A percentile compares a stretch with the other conserved stretches of the same genome.
phyloP scores from a whole-genome alignment of 2,329 filamentous ascomycete genomes.

The Westerdykella sp. region DNA sequence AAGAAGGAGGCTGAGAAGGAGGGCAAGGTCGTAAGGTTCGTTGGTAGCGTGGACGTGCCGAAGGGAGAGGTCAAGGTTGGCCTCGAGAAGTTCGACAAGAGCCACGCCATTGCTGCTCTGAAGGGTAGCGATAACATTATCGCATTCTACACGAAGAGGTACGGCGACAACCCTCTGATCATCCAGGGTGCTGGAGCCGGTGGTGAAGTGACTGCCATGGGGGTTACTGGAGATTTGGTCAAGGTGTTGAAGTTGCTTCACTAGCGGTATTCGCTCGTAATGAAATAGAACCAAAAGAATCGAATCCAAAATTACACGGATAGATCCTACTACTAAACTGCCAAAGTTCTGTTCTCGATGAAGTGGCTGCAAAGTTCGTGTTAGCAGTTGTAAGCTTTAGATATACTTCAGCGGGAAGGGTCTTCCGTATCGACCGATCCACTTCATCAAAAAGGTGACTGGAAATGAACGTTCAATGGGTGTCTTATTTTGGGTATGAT shows the following conservation, averaged over 20 bases:
- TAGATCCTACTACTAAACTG: no score
- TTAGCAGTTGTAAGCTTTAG: no score
- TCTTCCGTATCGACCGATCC: no score
- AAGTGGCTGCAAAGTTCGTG: no score
- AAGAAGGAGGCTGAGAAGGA: slow-evolving; percentile 80
- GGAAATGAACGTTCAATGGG: no score
- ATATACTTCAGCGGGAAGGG: no score
- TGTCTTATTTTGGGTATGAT: no score
- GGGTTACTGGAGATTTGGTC: slow-evolving; percentile 86
- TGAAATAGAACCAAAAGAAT: neutral
- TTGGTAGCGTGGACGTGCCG: slow-evolving; percentile 85
- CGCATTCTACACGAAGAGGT: slow-evolving; percentile 95
- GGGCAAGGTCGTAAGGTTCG: slow-evolving; percentile 89
- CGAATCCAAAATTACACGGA: no score
- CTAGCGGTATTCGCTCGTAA: slow-evolving; percentile 17
- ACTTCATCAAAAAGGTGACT: no score
- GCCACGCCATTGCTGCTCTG: slow-evolving; percentile 84
- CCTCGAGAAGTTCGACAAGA: slow-evolving; percentile 73
- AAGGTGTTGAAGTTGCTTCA: slow-evolving; percentile 74
- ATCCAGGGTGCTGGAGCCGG: slow-evolving; percentile 92
- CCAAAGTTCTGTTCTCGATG: no score
- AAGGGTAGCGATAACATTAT: slow-evolving; percentile 99
- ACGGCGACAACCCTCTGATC: slow-evolving; percentile 84
- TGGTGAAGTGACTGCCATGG: slow-evolving; percentile 95
- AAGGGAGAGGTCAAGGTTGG: slow-evolving; percentile 82